phyloP scores from a whole-genome alignment of 371 early-diverging fungal species.

The Rhizomucor miehei region DNA sequence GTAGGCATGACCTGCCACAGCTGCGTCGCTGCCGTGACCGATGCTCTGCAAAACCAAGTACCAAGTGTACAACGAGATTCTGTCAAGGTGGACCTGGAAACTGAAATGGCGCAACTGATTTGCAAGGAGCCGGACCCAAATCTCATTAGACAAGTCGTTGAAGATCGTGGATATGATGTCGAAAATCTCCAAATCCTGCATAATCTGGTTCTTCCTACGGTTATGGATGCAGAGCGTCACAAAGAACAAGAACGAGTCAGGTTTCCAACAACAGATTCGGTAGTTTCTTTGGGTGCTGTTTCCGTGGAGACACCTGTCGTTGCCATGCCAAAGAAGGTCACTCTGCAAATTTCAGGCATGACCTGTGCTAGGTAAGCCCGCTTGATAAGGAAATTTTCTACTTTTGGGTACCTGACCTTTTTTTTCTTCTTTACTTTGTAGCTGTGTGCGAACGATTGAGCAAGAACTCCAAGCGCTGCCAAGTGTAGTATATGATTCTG shows the following conservation, averaged over 20 bases:
- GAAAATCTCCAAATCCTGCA: constrained; percentile 47
- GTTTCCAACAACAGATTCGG: constrained; percentile 5
- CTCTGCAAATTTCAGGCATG: constrained; percentile 64
- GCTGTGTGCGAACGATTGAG: constrained; percentile 74
- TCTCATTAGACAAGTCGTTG: constrained; percentile 23
- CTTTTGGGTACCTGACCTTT: background rate
- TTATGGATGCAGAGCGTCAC: background rate
- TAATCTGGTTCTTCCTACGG: constrained; percentile 36
- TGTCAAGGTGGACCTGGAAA: constrained; percentile 33
- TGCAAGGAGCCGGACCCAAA: constrained; percentile 24
- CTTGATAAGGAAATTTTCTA: background rate
- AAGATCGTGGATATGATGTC: constrained; percentile 34
- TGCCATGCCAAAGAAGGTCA: constrained; percentile 36
- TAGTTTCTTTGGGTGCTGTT: constrained; percentile 23
- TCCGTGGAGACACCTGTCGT: constrained; percentile 21
- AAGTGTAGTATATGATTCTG: constrained; percentile 50
- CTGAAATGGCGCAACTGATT: constrained; percentile 49
- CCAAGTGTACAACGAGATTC: constrained; percentile 29
- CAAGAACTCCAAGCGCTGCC: constrained; percentile 42
- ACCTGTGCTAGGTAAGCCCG: constrained; percentile 55
- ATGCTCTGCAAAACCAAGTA: constrained; percentile 26
- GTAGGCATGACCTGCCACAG: constrained; percentile 36
- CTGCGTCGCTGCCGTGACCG: constrained; percentile 30
- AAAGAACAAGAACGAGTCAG: background rate
- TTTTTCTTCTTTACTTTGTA: constrained; percentile 15